These are phyloP conservation scores for Dysphania ambrosioides DNA, from an alignment of 148 eudicot species.

Conservation along the genomic window DNA sequence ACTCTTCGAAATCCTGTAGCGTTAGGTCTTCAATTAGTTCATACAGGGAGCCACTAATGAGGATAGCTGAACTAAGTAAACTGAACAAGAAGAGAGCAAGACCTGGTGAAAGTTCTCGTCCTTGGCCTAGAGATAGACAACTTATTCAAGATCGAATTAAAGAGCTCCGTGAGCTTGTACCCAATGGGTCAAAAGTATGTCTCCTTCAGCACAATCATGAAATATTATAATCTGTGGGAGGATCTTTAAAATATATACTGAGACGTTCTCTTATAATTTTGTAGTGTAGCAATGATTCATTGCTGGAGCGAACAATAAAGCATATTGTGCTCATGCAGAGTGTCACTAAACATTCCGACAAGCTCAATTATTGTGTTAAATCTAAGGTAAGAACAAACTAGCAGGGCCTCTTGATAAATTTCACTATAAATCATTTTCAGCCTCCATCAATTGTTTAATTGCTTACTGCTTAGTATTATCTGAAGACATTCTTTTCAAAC, in stretches of 20 bases:
- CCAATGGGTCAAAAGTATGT: constrained; percentile 85
- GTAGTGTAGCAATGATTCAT: constrained; percentile 96
- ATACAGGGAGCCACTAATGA: constrained; percentile 47
- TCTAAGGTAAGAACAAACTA: constrained; percentile 47
- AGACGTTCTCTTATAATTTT: constrained; percentile 21
- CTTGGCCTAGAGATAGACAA: constrained; percentile 96
- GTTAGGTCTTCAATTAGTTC: constrained; percentile 44
- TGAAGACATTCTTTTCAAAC: neutral
- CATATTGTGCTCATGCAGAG: constrained; percentile 86
- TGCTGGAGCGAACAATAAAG: constrained; percentile 90
- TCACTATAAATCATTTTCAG: neutral
- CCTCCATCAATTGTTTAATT: neutral
- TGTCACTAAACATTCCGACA: constrained; percentile 71
- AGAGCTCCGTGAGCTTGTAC: constrained; percentile 81
- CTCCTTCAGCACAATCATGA: neutral
- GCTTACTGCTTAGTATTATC: neutral
- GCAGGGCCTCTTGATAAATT: neutral
- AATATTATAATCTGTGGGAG: neutral
- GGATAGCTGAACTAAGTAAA: constrained; percentile 44
- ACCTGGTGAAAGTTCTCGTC: constrained; percentile 79
- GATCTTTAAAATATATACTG: constrained; percentile 15
- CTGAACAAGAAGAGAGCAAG: constrained; percentile 65
- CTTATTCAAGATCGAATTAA: constrained; percentile 91
- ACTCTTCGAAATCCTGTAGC: constrained; percentile 49
- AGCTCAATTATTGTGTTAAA: constrained; percentile 52